Percentiles rank a stretch among this genome's conserved stretches.
phyloP scores from a whole-genome alignment of 345 rosid species.

The Acer campestre region DNA sequence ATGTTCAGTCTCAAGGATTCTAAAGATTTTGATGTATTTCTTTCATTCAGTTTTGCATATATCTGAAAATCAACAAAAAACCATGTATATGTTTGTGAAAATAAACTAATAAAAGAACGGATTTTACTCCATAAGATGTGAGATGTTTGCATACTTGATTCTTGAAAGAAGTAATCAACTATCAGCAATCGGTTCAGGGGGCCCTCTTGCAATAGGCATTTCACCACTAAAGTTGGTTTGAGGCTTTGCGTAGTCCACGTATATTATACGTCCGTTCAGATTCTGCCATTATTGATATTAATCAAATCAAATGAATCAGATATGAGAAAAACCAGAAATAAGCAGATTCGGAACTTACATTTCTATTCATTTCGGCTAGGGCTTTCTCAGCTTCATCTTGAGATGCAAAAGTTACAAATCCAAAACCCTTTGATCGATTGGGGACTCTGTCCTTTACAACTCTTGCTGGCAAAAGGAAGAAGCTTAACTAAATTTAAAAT shows the following conservation, averaged over 20 bases:
- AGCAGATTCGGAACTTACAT: slow-evolving; percentile 39
- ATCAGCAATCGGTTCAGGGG: slow-evolving; percentile 46
- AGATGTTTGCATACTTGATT: not conserved
- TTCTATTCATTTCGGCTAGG: slow-evolving; percentile 60
- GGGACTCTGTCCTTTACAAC: slow-evolving; percentile 64
- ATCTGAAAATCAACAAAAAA: not conserved
- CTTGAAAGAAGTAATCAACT: slow-evolving; percentile 1
- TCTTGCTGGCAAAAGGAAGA: slow-evolving; percentile 46
- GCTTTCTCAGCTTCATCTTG: slow-evolving; percentile 74
- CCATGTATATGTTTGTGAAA: not conserved
- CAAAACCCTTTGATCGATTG: slow-evolving; percentile 77
- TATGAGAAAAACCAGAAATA: not conserved
- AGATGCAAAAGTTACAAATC: slow-evolving; percentile 86
- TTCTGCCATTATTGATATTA: slow-evolving; percentile 37
- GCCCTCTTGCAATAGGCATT: slow-evolving; percentile 80
- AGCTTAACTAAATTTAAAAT: not conserved
- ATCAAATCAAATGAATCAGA: not conserved
- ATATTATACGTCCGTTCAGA: slow-evolving; percentile 67
- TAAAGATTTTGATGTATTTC: not conserved
- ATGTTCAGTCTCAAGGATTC: not conserved
- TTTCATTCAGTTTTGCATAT: not conserved
- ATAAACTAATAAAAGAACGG: not conserved
- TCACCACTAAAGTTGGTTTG: slow-evolving; percentile 35
- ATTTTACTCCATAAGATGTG: not conserved
- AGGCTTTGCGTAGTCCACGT: slow-evolving; percentile 77